Evolutionary conservation across 768 basidiomycete species (phyloP), one percentile per base, ranked within the genome.

Genomic region (Xanthoconium purpureum): DNA sequence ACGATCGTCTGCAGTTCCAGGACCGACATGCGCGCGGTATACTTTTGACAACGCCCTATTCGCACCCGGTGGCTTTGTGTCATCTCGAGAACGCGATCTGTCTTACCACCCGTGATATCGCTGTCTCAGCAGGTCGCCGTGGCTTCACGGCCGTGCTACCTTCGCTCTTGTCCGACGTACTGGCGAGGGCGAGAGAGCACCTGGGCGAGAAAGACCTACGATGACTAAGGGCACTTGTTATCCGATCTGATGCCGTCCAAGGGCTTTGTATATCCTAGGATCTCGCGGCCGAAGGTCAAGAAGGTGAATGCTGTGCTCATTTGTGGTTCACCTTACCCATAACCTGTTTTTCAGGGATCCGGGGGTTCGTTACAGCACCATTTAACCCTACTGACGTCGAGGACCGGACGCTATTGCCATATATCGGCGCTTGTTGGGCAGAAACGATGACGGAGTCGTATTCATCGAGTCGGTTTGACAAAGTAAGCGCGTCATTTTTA

Each of bases 351-450:
- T 13, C 55, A 85, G 85, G 71, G 0, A 60, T 86, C 11, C 59
- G 61, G 18, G 54, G 58, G 3, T 66, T 88, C n/a, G 66, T 87
- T 17, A 53, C 63, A 0, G 60, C 66, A 7, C 63, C 68, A 10
- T 72, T 87, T 2, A 66, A 80, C 47, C 67, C 75, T 33, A 56
- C 58, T 0, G 71, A 69, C 10, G 47, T 38, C 3, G 61, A 52
- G 14, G 83, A 87, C 63, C 71, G 73, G 57, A 57, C 61, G 5
- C 39, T 83, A 0, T 63, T 80, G 17, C 66, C 76, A 12, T 69
- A 72, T 6, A 74, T 81, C 18, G 73, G 75, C 45, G 58, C 60
- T 4, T 66, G 78, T 60, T 88, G 85, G 85, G 46, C 56, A 11
- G 53, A 60, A 43, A 42, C 36, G 8, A 9, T 68, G 52, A 64